Evolutionary conservation across 169 alveolate genomes (phyloP), one percentile per base, ranked within the genome.

Genomic region (Eimeria maxima): DNA sequence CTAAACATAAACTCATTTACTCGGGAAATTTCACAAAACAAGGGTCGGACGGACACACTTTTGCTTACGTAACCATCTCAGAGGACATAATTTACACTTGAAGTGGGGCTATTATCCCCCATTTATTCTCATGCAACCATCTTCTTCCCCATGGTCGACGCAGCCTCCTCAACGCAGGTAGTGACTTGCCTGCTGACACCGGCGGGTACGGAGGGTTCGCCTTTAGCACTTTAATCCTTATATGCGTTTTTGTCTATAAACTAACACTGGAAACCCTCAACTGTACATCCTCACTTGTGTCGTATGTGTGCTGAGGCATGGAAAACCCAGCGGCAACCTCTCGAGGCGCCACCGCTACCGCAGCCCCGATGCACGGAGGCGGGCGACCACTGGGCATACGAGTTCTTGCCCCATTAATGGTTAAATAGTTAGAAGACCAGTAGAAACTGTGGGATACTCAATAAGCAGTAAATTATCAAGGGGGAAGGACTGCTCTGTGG

Each of bases 381-480:
- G n/a, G 81, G 27, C 81, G 81, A 71, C 81, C 81, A 71, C 0
- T 71, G 81, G 81, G 53, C 81, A 71, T 47, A 33, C 4, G 5
- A 0, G 22, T 27, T 71, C 38, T 71, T 1, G 38, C 3, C 81
- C 27, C n/a, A 16, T 10, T n/a, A 13, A 16, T 33, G 5, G 13
- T 1, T 2, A 71, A 14, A 14, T 13, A 33, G 10, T 33, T 38
- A 27, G 38, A 33, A 33, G 1, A 33, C 38, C 38, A 33, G 38
- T 33, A 33, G 1, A 33, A 33, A 1, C 38, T 33, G 0, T 33
- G 38, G 38, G 38, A 33, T 33, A 11, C 14, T 33, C 8, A 71
- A 71, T 13, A 33, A 38, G 3, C 1, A 16, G 38, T 71, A 33
- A 11, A 13, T 3, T 38, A 33, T 3, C 22, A n/a, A 29, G 4